phyloP scores from a whole-genome alignment of 2,329 filamentous ascomycete genomes.

The Venturia aucupariae region DNA sequence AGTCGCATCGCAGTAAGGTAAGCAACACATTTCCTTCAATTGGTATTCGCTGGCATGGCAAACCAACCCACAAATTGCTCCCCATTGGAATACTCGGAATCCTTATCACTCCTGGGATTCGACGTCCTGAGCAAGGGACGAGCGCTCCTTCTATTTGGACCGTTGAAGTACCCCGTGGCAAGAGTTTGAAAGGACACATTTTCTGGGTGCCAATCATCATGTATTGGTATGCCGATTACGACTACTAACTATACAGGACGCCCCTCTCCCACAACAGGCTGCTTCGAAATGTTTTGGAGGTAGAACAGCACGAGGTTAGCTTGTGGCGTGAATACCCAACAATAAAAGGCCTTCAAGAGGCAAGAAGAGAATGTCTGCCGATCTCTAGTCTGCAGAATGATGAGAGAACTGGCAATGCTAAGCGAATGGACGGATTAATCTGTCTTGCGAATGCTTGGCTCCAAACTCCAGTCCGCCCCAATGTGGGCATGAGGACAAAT shows the following conservation, averaged over 20 bases:
- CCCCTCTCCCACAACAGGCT: background rate
- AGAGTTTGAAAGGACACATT: too few species aligned
- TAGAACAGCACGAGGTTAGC: background rate
- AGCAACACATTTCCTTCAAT: too few species aligned
- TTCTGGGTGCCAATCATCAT: too few species aligned
- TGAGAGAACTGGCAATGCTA: background rate
- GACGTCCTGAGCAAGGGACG: background rate
- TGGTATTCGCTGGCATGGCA: too few species aligned
- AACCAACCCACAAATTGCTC: too few species aligned
- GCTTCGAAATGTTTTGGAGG: background rate
- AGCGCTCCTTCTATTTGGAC: background rate
- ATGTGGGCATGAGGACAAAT: background rate
- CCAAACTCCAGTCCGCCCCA: background rate
- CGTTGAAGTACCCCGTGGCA: background rate
- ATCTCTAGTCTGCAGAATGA: background rate
- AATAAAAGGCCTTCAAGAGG: background rate
- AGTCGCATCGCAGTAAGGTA: too few species aligned
- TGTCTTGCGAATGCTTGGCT: background rate
- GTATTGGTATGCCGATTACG: background rate
- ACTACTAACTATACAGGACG: background rate
- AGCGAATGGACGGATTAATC: background rate
- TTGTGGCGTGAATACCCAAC: background rate
- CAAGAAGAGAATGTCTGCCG: background rate
- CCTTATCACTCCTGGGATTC: too few species aligned
- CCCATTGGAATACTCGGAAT: too few species aligned